A percentile compares a stretch with the other conserved stretches of the same genome.
These are phyloP conservation scores for Malassezia caprae DNA, from an alignment of 1,284 basidiomycete species.

Conservation along the genomic window DNA sequence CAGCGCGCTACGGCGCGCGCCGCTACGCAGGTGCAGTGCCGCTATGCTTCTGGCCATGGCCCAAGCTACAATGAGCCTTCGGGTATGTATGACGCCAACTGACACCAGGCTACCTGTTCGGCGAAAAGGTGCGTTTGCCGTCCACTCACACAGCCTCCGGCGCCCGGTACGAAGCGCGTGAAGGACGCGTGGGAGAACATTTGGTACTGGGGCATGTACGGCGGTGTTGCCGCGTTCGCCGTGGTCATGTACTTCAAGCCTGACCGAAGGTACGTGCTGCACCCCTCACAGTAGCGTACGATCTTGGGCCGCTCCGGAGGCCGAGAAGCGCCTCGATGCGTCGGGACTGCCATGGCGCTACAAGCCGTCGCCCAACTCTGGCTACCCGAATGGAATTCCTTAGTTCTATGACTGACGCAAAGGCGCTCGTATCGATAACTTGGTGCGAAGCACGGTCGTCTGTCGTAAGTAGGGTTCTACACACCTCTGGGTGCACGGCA, in stretches of 20 bases:
- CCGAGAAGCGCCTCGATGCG: slow-evolving; percentile 42
- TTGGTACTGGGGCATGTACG: slow-evolving; percentile 59
- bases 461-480: slow-evolving; percentile 6
- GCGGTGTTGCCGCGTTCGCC: slow-evolving; percentile 65
- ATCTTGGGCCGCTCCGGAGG: slow-evolving; percentile 42
- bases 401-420: not conserved
- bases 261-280: slow-evolving; percentile 69
- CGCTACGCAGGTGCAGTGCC: not conserved
- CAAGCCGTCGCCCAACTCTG: slow-evolving; percentile 44
- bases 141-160: slow-evolving; percentile 50
- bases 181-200: slow-evolving; percentile 66
- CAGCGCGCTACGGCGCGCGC: not conserved
- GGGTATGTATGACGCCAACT: slow-evolving; percentile 13
- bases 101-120: slow-evolving; percentile 33
- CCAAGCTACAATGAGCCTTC: slow-evolving; percentile 41
- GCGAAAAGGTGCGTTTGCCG: slow-evolving; percentile 34
- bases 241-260: slow-evolving; percentile 86
- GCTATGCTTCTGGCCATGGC: slow-evolving; percentile 18
- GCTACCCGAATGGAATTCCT: slow-evolving; percentile 23
- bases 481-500: not conserved
- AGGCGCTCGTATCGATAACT: not conserved
- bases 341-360: slow-evolving; percentile 40
- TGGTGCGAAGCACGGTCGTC: slow-evolving; percentile 6
- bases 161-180: slow-evolving; percentile 64
- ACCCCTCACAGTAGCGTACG: slow-evolving; percentile 28